Conservation (phyloP, 2,329 filamentous ascomycete genomes). For the Diaporthe australafricana region DNA sequence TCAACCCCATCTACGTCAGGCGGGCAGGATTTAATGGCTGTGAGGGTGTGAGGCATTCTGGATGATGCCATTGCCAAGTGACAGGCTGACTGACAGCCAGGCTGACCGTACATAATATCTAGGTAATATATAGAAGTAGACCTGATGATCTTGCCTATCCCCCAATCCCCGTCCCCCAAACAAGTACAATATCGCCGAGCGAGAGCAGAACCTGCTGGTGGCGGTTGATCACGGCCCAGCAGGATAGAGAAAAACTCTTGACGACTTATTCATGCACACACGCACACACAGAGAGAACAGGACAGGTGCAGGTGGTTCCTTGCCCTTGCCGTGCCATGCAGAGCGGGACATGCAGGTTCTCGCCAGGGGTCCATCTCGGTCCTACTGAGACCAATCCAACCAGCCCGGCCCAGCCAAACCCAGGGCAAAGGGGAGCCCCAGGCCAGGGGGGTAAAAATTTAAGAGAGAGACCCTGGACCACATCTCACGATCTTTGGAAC, state of each 20-base stretch:
- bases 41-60: neutral
- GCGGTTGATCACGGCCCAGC: neutral
- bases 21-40: neutral
- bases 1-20: conserved; percentile 16
- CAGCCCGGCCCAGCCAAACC: conserved; percentile 1
- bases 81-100: neutral
- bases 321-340: conserved; percentile 1
- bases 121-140: neutral
- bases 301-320: neutral
- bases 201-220: neutral
- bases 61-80: conserved; percentile 18
- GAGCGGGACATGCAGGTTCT: conserved; percentile 16
- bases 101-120: neutral
- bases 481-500: conserved; percentile 17
- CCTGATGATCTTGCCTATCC: neutral
- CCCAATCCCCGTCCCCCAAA: neutral
- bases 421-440: neutral
- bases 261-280: conserved; percentile 17
- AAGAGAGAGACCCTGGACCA: neutral
- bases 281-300: too few species aligned
- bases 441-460: neutral
- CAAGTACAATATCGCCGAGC: conserved; percentile 3
- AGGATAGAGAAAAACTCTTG: neutral
- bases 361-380: conserved; percentile 14
- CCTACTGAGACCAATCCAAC: conserved; percentile 3